phyloP scores from a whole-genome alignment of 371 early-diverging fungal species.

The Funneliformis caledonium region DNA sequence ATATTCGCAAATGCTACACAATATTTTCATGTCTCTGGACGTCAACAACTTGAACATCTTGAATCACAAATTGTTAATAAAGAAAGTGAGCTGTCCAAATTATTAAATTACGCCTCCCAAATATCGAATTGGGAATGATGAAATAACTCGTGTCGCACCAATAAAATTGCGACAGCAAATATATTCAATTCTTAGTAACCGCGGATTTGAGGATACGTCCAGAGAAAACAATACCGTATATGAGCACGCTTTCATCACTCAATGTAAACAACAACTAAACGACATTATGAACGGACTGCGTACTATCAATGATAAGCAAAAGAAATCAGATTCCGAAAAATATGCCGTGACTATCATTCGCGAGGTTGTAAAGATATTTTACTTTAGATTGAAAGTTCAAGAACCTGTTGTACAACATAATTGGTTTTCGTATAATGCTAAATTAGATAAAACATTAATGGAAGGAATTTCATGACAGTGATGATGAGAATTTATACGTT shows the following conservation, averaged over 20 bases:
- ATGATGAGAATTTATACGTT: not conserved
- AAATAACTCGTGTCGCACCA: not conserved
- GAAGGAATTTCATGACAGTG: not conserved
- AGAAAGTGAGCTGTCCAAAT: not conserved
- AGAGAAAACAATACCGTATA: not conserved
- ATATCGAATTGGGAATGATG: not conserved
- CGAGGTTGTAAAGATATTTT: constrained; percentile 1
- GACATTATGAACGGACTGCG: not conserved
- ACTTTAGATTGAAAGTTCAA: constrained; percentile 16
- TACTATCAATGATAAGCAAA: not conserved
- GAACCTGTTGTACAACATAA: not conserved
- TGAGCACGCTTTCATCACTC: not conserved
- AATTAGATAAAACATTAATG: not conserved
- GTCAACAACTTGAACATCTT: not conserved
- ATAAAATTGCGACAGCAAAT: constrained; percentile 32
- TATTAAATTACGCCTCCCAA: not conserved
- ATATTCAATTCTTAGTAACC: constrained; percentile 24
- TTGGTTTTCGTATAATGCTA: not conserved
- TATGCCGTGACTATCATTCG: not conserved
- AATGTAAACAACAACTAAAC: not conserved
- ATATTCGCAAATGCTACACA: not conserved
- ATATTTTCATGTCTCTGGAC: not conserved
- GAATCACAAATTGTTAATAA: not conserved
- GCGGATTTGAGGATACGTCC: not conserved
- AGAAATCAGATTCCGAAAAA: not conserved